phyloP scores from a whole-genome alignment of 2,329 filamentous ascomycete genomes.

The Aspergillus sp. region DNA sequence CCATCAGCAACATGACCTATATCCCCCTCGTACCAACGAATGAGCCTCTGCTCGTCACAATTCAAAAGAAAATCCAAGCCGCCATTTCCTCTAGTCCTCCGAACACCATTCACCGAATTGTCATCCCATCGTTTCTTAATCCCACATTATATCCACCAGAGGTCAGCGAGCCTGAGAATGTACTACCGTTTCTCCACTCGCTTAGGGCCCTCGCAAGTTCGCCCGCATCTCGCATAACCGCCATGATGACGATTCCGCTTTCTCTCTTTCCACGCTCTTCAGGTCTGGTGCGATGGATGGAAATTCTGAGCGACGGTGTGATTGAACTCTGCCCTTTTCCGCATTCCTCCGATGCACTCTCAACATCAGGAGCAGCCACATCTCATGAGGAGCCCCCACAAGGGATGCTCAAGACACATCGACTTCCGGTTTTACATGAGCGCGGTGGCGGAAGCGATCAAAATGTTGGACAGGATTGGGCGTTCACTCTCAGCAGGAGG shows the following conservation, averaged over 20 bases:
- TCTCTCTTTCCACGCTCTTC: conserved; percentile 74
- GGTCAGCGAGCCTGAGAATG: conserved; percentile 66
- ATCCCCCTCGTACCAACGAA: conserved; percentile 45
- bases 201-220: conserved; percentile 73
- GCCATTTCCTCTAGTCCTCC: conserved; percentile 59
- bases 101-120: conserved; percentile 70
- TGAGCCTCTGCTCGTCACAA: conserved; percentile 60
- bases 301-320: conserved; percentile 80
- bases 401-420: conserved; percentile 80
- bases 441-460: conserved; percentile 76
- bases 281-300: conserved; percentile 81
- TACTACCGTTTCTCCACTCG: conserved; percentile 78
- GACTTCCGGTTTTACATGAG: conserved; percentile 81
- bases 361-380: conserved; percentile 55
- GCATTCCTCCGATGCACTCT: conserved; percentile 54
- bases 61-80: conserved; percentile 60
- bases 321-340: conserved; percentile 78
- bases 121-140: conserved; percentile 82
- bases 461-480: conserved; percentile 77
- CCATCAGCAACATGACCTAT: conserved; percentile 54
- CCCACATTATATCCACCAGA: conserved; percentile 77
- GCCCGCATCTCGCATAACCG: conserved; percentile 65
- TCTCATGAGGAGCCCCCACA: conserved; percentile 74
- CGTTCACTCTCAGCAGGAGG: conserved; percentile 81
- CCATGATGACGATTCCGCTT: conserved; percentile 74